phyloP scores from a whole-genome alignment of 768 basidiomycete genomes.

The Psilocybe subaeruginosa region DNA sequence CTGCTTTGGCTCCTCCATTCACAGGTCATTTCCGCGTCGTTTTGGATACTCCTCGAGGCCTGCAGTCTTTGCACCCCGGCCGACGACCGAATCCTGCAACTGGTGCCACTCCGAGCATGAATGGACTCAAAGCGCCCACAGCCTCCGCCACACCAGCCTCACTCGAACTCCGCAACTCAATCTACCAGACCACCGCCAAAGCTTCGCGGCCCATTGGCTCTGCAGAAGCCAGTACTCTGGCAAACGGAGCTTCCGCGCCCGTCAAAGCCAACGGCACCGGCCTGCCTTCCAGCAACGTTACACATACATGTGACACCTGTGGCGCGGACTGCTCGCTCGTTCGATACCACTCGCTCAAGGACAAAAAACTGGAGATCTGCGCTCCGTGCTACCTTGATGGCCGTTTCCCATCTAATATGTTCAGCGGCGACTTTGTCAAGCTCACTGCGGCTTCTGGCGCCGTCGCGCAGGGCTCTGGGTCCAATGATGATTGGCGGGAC shows the following conservation, averaged over 20 bases:
- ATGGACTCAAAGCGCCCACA: constrained; percentile 42
- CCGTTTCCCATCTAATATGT: constrained; percentile 95
- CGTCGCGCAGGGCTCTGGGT: constrained; percentile 40
- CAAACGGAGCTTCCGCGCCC: constrained; percentile 48
- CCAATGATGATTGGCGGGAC: constrained; percentile 82
- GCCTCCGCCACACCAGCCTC: constrained; percentile 60
- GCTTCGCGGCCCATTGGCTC: constrained; percentile 71
- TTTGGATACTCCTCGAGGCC: constrained; percentile 93
- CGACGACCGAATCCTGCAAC: constrained; percentile 49
- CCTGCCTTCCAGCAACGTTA: constrained; percentile 47
- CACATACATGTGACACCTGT: constrained; percentile 89
- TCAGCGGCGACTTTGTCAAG: constrained; percentile 96
- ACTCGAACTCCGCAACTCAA: constrained; percentile 84
- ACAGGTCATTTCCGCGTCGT: constrained; percentile 99
- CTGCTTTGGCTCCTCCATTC: constrained; percentile 93
- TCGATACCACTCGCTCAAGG: constrained; percentile 92
- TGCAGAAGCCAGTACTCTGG: constrained; percentile 67
- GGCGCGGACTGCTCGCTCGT: constrained; percentile 89
- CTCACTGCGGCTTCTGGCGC: constrained; percentile 51
- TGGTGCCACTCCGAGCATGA: constrained; percentile 39
- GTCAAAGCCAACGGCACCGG: constrained; percentile 52
- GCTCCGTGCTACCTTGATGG: constrained; percentile 94
- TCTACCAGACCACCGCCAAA: constrained; percentile 88
- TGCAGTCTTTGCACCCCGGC: constrained; percentile 91
- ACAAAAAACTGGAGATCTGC: constrained; percentile 90